Base-by-base conservation (phyloP, 2,329 filamentous ascomycete genomes). In the Emergomyces pasteurianus region DNA sequence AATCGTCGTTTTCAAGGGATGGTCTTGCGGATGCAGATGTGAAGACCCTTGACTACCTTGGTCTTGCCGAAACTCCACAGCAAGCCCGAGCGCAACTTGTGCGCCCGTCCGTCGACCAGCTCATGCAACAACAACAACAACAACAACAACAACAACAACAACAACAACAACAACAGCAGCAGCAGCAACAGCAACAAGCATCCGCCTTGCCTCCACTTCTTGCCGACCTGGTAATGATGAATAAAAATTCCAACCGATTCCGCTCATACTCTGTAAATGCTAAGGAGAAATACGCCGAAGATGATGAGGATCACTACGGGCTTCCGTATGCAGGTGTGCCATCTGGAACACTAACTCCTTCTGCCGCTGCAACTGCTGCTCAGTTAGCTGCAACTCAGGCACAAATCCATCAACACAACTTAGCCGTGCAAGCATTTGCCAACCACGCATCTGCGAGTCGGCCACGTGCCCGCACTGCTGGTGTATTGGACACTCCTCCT, bases 201-300 rank as follows among this genome's bases (percentile, higher is more conserved):
- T 74, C 80, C 62, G 72, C 74, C 16, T 67, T 81, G 28, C 79
- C 78, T 47, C 86, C 88, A 2, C 88, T 90, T 65, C 80, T 92
- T 40, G 86, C 87, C 52, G 88, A 88, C 69, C 79, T 92, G 63
- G 86, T 86, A 63, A 87, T 89, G 71, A 83, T 90, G 66, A 87
- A 86, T 65, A 88, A 84, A 71, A 88, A 89, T 67, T 82, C 87
- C 52, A 97, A 89, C 73, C 86, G 94, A 58, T 95, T 97, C 80
- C 86, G 94, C 54, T 99, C 94, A 1, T 97, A 96, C 74, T 99
- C 94, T 0, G 94, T 99, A 65, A 99, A 99, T 74, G 95, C 95
- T 60, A 96, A 95, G 75, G 92, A 97, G 73, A 95, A 94, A 73
- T 97, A 97, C 69, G 92, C 89, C 2, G 90, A 95, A 68, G 87